Evolutionary conservation across 23 red algal species (phyloP).

Genomic region (Cyanidioschyzon merolae): DNA sequence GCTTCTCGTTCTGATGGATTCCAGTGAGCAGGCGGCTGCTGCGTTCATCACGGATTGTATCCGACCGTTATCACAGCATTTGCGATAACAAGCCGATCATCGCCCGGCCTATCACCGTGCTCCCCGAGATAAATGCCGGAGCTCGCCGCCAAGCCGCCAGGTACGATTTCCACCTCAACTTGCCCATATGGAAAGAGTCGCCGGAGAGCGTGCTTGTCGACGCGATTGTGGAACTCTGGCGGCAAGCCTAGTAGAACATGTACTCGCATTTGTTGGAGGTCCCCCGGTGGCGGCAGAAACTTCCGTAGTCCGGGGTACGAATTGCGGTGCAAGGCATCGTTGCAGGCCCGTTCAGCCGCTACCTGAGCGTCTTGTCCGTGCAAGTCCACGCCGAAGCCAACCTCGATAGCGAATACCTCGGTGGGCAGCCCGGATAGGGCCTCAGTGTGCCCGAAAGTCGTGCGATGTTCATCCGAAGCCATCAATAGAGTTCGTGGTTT

Average conservation of each 20-base stretch:
- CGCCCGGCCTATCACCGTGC: conserved; percentile 36
- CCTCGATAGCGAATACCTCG: conserved; percentile 22
- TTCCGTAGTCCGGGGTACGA: conserved; percentile 39
- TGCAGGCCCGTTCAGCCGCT: conserved; percentile 45
- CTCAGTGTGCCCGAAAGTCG: not conserved
- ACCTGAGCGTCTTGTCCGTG: conserved; percentile 59
- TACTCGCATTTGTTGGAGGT: conserved; percentile 38
- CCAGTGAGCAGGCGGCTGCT: not conserved
- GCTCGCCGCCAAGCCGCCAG: conserved; percentile 32
- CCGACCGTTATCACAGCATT: conserved; percentile 40
- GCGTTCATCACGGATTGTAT: not conserved
- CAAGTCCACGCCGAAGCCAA: conserved; percentile 57
- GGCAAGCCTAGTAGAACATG: conserved; percentile 49
- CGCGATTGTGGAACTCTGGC: conserved; percentile 9
- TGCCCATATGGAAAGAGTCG: conserved; percentile 44
- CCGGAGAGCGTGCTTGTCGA: conserved; percentile 21
- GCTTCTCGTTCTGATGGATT: too few species aligned
- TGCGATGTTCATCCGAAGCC: too few species aligned
- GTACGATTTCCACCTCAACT: conserved; percentile 22
- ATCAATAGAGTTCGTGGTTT: too few species aligned
- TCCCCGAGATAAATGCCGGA: conserved; percentile 39
- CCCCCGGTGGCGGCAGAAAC: conserved; percentile 31
- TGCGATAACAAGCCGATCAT: conserved; percentile 41
- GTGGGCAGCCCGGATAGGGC: not conserved
- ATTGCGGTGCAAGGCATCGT: conserved; percentile 52